A percentile compares a stretch with the other conserved stretches of the same genome.
Evolutionary conservation across 257 asterid genomes (phyloP).

Genomic region (Penstemon barbatus): DNA sequence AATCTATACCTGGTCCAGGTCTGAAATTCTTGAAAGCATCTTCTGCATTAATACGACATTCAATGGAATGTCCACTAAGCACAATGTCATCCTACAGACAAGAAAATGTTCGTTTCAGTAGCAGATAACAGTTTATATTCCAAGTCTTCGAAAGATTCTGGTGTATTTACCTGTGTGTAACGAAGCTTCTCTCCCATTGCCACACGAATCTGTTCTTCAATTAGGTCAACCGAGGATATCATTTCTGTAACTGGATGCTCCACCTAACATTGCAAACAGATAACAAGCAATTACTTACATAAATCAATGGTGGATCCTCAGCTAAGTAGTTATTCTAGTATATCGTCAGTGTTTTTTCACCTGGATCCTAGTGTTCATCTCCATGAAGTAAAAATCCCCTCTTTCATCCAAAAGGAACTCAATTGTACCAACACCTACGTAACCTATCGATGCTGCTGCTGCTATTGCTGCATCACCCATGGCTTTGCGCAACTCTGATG

Average conservation of each 20-base stretch:
- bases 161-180: slow-evolving; percentile 60
- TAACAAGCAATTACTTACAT: slow-evolving; percentile 8
- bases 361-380: slow-evolving; percentile 99
- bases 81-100: slow-evolving; percentile 79
- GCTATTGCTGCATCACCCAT: slow-evolving; percentile 99
- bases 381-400: slow-evolving; percentile 98
- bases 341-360: slow-evolving; percentile 40
- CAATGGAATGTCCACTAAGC: slow-evolving; percentile 92
- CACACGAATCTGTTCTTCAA: slow-evolving; percentile 95
- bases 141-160: slow-evolving; percentile 11
- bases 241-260: slow-evolving; percentile 99
- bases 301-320: slow-evolving; percentile 16
- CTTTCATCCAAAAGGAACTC: slow-evolving; percentile 98
- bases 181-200: slow-evolving; percentile 94
- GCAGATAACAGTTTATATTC: slow-evolving; percentile 13
- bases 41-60: slow-evolving; percentile 98
- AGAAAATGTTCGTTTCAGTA: slow-evolving; percentile 16
- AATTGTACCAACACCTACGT: slow-evolving; percentile 90
- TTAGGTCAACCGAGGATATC: slow-evolving; percentile 96
- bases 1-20: slow-evolving; percentile 87
- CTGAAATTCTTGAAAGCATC: slow-evolving; percentile 99
- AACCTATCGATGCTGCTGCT: slow-evolving; percentile 98
- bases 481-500: slow-evolving; percentile 87
- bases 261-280: slow-evolving; percentile 50
- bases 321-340: slow-evolving; percentile 17